Evolutionary conservation across 306 rosid genomes (phyloP), one percentile per base, ranked within the genome.

Genomic region (Betula pendula): DNA sequence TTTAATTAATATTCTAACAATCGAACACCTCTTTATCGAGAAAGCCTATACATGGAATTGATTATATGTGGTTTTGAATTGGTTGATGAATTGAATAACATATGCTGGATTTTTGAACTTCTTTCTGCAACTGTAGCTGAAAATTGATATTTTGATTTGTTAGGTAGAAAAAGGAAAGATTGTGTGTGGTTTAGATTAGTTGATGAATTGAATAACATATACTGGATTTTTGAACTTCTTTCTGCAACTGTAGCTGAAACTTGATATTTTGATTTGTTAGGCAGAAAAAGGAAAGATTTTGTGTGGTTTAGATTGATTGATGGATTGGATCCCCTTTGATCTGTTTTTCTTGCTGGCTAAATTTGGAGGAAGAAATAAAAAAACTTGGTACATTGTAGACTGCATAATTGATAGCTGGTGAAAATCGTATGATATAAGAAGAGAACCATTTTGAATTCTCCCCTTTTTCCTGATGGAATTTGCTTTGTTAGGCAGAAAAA

Each of bases 401-500:
- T 19, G 38, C 44, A 65, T 65, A 35, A 33, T 65, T 65, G 27
- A 65, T 65, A 5, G 17, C 12, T 6, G 15, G 48, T 19, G 15
- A 8, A 35, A 65, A 33, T 62, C 24, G 7, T 15, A 10, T 14
- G 42, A 15, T 62, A 15, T 2, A 29, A 27, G 7, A 29, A 38
- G 47, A 65, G 17, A 65, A 38, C 70, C 44, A 69, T 45, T 74
- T 62, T 24, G 72, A 15, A 6, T 19, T 16, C 3, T 68, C 48
- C 19, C 20, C 0, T 47, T 19, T 62, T 71, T 12, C 48, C 17
- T 81, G 33, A 66, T 70, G 59, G 27, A 22, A 56, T 66, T 65
- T 72, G 10, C 3, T 72, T 74, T 3, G 20, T 31, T 79, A 13
- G n/a, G n/a, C n/a, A n/a, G n/a, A n/a, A n/a, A n/a, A n/a, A n/a